Evolutionary conservation across 192 early-diverging fungal genomes (phyloP).

Genomic region (Podila epigama): DNA sequence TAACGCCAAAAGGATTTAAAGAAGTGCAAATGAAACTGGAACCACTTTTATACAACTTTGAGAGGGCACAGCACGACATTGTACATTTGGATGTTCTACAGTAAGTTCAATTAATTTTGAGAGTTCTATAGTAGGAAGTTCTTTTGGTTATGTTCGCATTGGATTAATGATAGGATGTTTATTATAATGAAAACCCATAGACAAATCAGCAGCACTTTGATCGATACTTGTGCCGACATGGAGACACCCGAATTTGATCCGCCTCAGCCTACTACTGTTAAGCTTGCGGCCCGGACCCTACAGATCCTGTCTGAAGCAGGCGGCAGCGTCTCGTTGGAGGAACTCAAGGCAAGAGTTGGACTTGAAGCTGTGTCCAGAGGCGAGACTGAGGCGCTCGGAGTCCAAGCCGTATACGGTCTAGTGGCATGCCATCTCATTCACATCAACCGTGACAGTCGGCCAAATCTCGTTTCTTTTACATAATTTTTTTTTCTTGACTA

Average conservation of each 20-base stretch:
- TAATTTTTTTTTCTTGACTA: no score
- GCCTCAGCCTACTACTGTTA: constrained; percentile 2
- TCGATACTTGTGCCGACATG: constrained; percentile 23
- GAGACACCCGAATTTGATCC: constrained; percentile 23
- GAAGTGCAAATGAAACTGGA: constrained; percentile 20
- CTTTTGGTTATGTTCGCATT: background rate
- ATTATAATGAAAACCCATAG: background rate
- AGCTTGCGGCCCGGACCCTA: constrained; percentile 11
- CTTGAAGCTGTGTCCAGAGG: constrained; percentile 18
- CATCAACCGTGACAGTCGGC: no score
- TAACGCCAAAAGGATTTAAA: constrained; percentile 16
- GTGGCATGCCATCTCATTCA: constrained; percentile 34
- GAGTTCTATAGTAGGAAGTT: constrained; percentile 30
- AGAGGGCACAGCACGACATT: constrained; percentile 21
- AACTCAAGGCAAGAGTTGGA: constrained; percentile 26
- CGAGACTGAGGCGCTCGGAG: constrained; percentile 1
- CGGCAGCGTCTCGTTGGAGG: constrained; percentile 10
- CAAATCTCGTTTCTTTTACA: no score
- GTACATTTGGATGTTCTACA: constrained; percentile 34
- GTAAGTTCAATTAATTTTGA: constrained; percentile 28
- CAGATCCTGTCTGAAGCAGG: constrained; percentile 16
- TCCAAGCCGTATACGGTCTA: constrained; percentile 34
- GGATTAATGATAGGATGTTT: background rate
- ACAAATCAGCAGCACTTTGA: constrained; percentile 30
- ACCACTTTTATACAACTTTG: constrained; percentile 18